A percentile compares a stretch with the other conserved stretches of the same genome.
Conservation (phyloP, 148 eudicot species). For the Fagopyrum tataricum region DNA sequence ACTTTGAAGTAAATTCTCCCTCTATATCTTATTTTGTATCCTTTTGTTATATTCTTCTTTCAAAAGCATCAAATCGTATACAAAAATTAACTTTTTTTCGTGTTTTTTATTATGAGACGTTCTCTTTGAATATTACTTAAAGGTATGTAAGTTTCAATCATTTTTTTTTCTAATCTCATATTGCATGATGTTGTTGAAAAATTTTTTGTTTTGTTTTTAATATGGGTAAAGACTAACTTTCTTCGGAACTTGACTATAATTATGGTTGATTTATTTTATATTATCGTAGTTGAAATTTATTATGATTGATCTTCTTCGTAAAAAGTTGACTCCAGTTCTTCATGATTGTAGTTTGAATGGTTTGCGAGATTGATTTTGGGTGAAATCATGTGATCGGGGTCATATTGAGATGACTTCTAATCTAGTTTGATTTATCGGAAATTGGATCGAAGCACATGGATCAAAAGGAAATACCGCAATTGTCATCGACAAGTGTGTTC, state of each 20-base stretch:
- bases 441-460: slow-evolving; percentile 8
- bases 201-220: not conserved
- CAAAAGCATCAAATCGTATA: not conserved
- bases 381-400: not conserved
- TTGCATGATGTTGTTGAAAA: not conserved
- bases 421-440: not conserved
- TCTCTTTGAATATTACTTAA: not conserved
- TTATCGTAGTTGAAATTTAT: not conserved
- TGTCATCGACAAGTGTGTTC: slow-evolving; percentile 33
- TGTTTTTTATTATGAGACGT: not conserved
- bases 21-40: not conserved
- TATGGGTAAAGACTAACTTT: not conserved
- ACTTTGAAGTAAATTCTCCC: not conserved
- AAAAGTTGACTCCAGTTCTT: not conserved
- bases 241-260: no score
- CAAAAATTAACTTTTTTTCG: not conserved
- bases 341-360: not conserved
- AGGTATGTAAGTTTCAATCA: not conserved
- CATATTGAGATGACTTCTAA: not conserved
- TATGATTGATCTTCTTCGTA: not conserved
- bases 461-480: slow-evolving; percentile 18
- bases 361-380: not conserved
- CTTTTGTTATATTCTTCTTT: not conserved
- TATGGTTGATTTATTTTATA: no score
- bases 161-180: not conserved